These are phyloP conservation scores for Penicillium taxi DNA, from an alignment of 495 filamentous ascomycete species.

Conservation along the genomic window DNA sequence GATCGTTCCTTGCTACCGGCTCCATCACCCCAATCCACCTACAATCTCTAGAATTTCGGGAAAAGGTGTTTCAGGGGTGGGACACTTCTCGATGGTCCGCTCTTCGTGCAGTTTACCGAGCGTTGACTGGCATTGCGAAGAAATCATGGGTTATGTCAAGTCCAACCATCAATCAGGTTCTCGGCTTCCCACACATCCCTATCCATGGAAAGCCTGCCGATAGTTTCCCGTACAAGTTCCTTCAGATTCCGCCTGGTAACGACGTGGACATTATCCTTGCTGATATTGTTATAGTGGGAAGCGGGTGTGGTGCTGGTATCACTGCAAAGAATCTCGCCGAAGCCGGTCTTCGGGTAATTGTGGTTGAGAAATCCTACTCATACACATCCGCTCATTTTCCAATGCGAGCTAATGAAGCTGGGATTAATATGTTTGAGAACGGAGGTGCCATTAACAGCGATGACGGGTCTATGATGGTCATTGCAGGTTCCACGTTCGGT, in stretches of 20 bases:
- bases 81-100: constrained; percentile 48
- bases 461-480: constrained; percentile 52
- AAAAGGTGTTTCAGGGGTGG: constrained; percentile 55
- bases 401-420: constrained; percentile 52
- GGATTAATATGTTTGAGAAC: constrained; percentile 56
- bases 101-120: constrained; percentile 50
- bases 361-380: constrained; percentile 75
- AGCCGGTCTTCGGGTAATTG: constrained; percentile 63
- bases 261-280: constrained; percentile 54
- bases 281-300: constrained; percentile 80
- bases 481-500: constrained; percentile 73
- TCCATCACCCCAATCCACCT: constrained; percentile 53
- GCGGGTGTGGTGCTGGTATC: constrained; percentile 81
- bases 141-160: constrained; percentile 52
- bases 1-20: constrained; percentile 62
- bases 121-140: constrained; percentile 47
- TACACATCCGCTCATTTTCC: constrained; percentile 64
- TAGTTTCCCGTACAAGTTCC: constrained; percentile 47
- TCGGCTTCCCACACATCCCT: constrained; percentile 56
- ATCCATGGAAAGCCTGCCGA: constrained; percentile 52
- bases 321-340: constrained; percentile 73
- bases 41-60: constrained; percentile 52
- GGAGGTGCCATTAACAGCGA: constrained; percentile 49
- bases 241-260: constrained; percentile 41
- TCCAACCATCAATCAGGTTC: constrained; percentile 46